Percentiles rank a stretch among this genome's conserved stretches.
Evolutionary conservation across 768 basidiomycete genomes (phyloP).

Genomic region (Termitomyces sp.): DNA sequence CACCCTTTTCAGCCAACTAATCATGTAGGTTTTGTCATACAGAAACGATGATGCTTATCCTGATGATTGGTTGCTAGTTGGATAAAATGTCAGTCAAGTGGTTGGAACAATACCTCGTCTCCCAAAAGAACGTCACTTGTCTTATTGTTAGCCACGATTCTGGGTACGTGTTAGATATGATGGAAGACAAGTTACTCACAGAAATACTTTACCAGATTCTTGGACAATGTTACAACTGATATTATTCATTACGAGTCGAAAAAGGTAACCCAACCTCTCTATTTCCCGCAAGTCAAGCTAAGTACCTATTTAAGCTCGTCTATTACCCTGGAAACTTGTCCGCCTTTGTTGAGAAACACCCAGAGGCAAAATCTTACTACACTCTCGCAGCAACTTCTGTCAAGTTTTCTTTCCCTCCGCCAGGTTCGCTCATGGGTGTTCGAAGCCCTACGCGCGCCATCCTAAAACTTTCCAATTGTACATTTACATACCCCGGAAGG

Average conservation of each 20-base stretch:
- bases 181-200: constrained; percentile 8
- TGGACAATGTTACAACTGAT: constrained; percentile 94
- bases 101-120: constrained; percentile 84
- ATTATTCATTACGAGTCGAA: constrained; percentile 97
- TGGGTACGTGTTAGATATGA: constrained; percentile 49
- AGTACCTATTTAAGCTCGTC: constrained; percentile 53
- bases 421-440: constrained; percentile 96
- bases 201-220: constrained; percentile 51
- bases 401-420: constrained; percentile 94
- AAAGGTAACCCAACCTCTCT: constrained; percentile 45
- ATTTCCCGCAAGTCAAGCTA: constrained; percentile 1
- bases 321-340: constrained; percentile 95
- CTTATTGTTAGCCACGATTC: constrained; percentile 97
- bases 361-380: constrained; percentile 95
- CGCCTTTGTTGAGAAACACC: constrained; percentile 83
- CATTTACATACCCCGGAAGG: constrained; percentile 91
- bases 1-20: constrained; percentile 67
- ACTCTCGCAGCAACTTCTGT: constrained; percentile 90
- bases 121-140: constrained; percentile 83
- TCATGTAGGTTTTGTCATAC: constrained; percentile 53
- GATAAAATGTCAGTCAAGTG: constrained; percentile 84
- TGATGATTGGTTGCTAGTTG: constrained; percentile 40
- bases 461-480: constrained; percentile 86
- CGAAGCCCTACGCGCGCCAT: constrained; percentile 95
- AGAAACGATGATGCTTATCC: not conserved